These are phyloP conservation scores for Naganishia vaughanmartiniae DNA, from an alignment of 768 basidiomycete species.

Conservation along the genomic window DNA sequence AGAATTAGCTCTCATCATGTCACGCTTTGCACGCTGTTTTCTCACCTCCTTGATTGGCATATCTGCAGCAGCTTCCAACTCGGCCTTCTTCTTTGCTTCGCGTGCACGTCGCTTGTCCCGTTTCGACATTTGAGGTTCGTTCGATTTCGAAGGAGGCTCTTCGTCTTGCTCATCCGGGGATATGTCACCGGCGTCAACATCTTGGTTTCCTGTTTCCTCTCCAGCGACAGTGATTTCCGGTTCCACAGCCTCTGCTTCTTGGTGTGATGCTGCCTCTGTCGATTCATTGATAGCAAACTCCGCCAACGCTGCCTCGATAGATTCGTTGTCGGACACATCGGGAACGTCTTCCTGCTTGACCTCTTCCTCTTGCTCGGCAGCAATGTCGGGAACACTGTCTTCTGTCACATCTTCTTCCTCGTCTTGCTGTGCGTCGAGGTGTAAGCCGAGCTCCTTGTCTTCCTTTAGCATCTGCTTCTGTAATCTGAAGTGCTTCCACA, in stretches of 20 bases:
- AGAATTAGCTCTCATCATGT: background rate
- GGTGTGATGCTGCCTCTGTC: background rate
- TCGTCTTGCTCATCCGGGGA: conserved; percentile 34
- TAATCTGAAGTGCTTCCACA: conserved; percentile 52
- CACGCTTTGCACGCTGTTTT: background rate
- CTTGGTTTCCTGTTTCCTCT: conserved; percentile 26
- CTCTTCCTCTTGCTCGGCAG: background rate
- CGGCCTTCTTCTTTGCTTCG: conserved; percentile 68
- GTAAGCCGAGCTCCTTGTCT: conserved; percentile 64
- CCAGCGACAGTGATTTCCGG: background rate
- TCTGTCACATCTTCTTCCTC: conserved; percentile 30
- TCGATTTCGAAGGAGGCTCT: conserved; percentile 27
- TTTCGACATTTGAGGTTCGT: conserved; percentile 60
- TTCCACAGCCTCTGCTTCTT: conserved; percentile 1
- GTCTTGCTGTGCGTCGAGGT: conserved; percentile 46
- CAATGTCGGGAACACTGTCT: background rate
- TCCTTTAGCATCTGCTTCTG: conserved; percentile 74
- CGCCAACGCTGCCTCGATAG: conserved; percentile 17
- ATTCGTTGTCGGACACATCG: conserved; percentile 22
- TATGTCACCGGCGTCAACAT: conserved; percentile 25
- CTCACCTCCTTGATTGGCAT: conserved; percentile 12
- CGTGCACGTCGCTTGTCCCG: conserved; percentile 74
- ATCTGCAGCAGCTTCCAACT: conserved; percentile 44
- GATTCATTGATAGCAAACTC: conserved; percentile 9
- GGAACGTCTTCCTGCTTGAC: background rate